These are phyloP conservation scores for Arabidopsis hybrid DNA, from an alignment of 441 rosid species.

Conservation along the genomic window DNA sequence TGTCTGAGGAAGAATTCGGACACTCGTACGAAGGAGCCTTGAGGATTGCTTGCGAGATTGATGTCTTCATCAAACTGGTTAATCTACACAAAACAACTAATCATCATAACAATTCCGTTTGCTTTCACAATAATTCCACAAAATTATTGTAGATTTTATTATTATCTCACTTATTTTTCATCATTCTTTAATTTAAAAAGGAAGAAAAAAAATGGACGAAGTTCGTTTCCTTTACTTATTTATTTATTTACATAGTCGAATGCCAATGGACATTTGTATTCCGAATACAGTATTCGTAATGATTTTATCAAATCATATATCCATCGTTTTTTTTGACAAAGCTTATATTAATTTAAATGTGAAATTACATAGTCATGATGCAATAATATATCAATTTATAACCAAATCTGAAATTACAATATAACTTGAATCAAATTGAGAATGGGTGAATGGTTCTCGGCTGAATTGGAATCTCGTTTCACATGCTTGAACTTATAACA, in stretches of 20 bases:
- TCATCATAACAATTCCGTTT: background rate
- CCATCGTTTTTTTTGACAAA: no score
- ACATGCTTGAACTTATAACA: no score
- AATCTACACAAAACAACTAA: slow-evolving; percentile 48
- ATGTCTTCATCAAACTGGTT: slow-evolving; percentile 51
- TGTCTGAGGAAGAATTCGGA: slow-evolving; percentile 55
- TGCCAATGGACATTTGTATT: background rate
- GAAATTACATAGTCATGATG: no score
- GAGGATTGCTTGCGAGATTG: slow-evolving; percentile 56
- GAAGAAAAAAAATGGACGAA: background rate
- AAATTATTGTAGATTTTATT: background rate
- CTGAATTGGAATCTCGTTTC: no score
- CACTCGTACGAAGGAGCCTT: slow-evolving; percentile 56
- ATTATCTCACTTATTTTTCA: background rate
- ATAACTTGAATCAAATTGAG: no score
- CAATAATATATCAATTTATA: no score
- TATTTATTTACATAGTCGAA: background rate
- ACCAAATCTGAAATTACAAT: no score
- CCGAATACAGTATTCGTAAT: background rate
- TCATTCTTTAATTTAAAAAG: background rate
- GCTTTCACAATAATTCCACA: background rate
- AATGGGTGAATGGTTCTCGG: no score
- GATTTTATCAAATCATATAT: background rate
- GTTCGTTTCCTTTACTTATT: background rate
- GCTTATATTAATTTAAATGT: no score